Evolutionary conservation across 2,329 filamentous ascomycete genomes (phyloP), one percentile per base, ranked within the genome.

Genomic region (Fusarium subglutinans): DNA sequence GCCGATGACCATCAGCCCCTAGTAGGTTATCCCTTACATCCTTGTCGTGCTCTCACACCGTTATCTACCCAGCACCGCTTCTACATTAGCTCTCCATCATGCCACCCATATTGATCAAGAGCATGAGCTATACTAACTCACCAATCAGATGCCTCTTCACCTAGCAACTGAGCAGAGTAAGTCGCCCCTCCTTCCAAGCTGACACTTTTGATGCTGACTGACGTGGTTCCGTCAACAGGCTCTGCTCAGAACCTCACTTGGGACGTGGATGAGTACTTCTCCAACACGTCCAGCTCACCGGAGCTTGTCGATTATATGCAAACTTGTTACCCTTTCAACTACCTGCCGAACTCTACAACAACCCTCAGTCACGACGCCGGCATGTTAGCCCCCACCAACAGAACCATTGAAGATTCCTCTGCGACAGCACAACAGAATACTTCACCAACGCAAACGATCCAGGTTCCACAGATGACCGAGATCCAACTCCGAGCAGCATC

Each of bases 371-470:
- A 30, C 20, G 14, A 17, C 26, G 20, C 20, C 15, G 15, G 18
- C 4, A 51, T 24, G 22, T 6, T 9, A 13, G 12, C 47, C 5
- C 22, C 20, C 0, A 33, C 14, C 5, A 17, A 3, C 10, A n/a
- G 6, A 33, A n/a, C 20, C 0, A n/a, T 5, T 4, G 22, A 33
- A 24, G 3, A 0, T 18, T 33, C 4, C 4, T 4, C 47, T 22
- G 1, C 10, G 5, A 33, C 0, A 12, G 18, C 6, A 3, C 28
- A 17, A 30, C 28, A 33, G 10, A 33, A 3, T 3, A 1, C 5
- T 28, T 10, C 8, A 20, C 2, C 26, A 22, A 8, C 20, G 5
- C 45, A 15, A 15, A 22, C 8, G 9, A 14, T 10, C 8, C 26
- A 22, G 26, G 26, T 1, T 1, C 20, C 45, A 22, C 17, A 15